phyloP scores from a whole-genome alignment of 208 protist genomes.

The Trypanosoma caninum region DNA sequence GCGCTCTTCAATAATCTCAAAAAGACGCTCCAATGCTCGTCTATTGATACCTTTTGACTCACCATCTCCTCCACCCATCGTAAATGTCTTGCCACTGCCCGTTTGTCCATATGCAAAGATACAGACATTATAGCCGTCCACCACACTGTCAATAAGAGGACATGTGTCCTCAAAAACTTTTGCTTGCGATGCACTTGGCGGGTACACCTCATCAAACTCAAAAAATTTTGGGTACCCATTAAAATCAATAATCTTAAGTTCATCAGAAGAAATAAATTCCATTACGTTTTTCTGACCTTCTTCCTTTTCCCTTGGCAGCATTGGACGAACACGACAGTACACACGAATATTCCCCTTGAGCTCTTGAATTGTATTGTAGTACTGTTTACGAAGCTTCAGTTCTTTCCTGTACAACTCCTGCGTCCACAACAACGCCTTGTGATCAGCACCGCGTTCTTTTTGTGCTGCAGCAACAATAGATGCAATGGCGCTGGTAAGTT shows the following conservation, averaged over 20 bases:
- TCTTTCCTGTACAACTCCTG: constrained; percentile 91
- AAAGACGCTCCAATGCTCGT: constrained; percentile 84
- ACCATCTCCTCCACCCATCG: constrained; percentile 79
- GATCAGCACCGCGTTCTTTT: constrained; percentile 63
- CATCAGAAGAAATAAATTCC: constrained; percentile 71
- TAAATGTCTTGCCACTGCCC: constrained; percentile 90
- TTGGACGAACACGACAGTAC: constrained; percentile 91
- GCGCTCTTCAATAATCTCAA: constrained; percentile 85
- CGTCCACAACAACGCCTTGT: constrained; percentile 80
- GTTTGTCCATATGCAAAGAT: constrained; percentile 95
- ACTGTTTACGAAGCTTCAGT: constrained; percentile 91
- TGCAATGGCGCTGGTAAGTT: constrained; percentile 71
- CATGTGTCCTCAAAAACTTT: constrained; percentile 91
- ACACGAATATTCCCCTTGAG: constrained; percentile 94
- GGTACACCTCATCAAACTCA: constrained; percentile 91
- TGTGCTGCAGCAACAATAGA: constrained; percentile 70
- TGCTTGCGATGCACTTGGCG: constrained; percentile 61
- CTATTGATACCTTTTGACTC: constrained; percentile 88
- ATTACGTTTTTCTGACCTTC: constrained; percentile 77
- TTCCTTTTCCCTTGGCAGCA: constrained; percentile 74
- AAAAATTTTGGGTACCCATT: constrained; percentile 83
- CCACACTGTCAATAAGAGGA: constrained; percentile 91
- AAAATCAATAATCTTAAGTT: constrained; percentile 76
- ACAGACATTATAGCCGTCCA: constrained; percentile 94
- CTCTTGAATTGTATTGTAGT: constrained; percentile 93